Base-by-base conservation (phyloP, 129 eudicot genomes). In the Smallanthus sonchifolius region DNA sequence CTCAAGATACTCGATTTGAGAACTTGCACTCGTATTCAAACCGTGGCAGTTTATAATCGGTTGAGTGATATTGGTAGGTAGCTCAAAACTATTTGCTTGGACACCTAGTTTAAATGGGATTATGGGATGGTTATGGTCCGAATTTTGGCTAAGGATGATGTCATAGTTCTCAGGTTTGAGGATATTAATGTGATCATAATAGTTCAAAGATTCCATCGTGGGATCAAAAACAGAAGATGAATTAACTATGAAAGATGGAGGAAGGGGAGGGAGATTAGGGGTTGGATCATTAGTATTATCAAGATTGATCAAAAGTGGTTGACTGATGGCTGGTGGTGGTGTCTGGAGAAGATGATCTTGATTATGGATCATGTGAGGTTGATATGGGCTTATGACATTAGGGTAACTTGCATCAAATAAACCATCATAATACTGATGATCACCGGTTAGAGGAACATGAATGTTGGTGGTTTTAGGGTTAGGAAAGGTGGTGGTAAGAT, bases 181-280 rank as follows among this genome's bases (percentile, higher is more conserved):
- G 51, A 63, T 51, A 51, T 62, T n/a, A n/a, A n/a, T 64, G 2
- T 79, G 82, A 49, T 79, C 78, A 34, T 72, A 79, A 34, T 60
- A 77, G 81, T 77, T 69, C 19, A 69, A 24, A 34, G 60, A 72
- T 55, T 79, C 78, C 69, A 60, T 32, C 13, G 73, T 34, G 15
- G 78, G 60, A 35, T 79, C 78, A 20, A 79, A 65, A 32, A 65
- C 59, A 20, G 69, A 65, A 72, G 82, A 60, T 60, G 66, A 20
- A 47, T 65, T 72, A 44, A 72, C 69, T 4, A 64, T 14, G 42
- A 79, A 79, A 6, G 83, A 79, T 65, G 67, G 78, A 3, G 83
- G 83, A 54, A 79, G 78, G 19, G 83, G 83, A 65, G 83, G 83
- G 51, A 79, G 66, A 72, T 72, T 54, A 51, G 55, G 38, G 17